Evolutionary conservation across 306 rosid genomes (phyloP).

Genomic region (Vicia villosa): DNA sequence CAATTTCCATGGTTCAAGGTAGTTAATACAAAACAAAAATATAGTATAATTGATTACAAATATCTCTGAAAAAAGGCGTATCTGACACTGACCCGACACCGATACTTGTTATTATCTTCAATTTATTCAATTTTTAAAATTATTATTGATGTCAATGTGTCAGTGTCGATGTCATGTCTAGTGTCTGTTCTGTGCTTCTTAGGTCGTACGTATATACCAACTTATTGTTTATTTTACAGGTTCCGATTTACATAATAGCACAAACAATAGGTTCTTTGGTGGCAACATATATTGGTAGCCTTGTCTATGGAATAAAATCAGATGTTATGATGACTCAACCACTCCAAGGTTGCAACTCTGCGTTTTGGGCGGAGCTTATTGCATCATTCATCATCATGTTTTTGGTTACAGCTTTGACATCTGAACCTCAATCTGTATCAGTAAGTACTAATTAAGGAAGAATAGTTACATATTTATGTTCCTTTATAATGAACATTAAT

Average conservation of each 20-base stretch:
- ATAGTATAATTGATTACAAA: too few species aligned
- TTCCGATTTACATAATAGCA: slow-evolving; percentile 62
- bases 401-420: slow-evolving; percentile 63
- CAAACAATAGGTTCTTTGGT: slow-evolving; percentile 68
- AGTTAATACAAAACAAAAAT: too few species aligned
- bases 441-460: slow-evolving; percentile 50
- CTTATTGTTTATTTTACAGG: slow-evolving; percentile 47
- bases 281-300: slow-evolving; percentile 66
- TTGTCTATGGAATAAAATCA: slow-evolving; percentile 60
- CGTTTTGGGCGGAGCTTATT: slow-evolving; percentile 80
- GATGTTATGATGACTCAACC: slow-evolving; percentile 65
- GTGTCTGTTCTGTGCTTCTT: too few species aligned
- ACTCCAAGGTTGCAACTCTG: slow-evolving; percentile 57
- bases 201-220: neutral
- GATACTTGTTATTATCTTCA: too few species aligned
- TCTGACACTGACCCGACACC: too few species aligned
- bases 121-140: too few species aligned
- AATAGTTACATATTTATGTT: neutral
- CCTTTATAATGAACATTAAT: neutral
- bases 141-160: too few species aligned
- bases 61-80: too few species aligned
- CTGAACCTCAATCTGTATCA: slow-evolving; percentile 59
- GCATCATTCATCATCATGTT: slow-evolving; percentile 81
- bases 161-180: too few species aligned
- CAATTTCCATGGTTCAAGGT: slow-evolving; percentile 73